Conservation (phyloP, 2,329 filamentous ascomycete species). For the Ustulina deusta region DNA sequence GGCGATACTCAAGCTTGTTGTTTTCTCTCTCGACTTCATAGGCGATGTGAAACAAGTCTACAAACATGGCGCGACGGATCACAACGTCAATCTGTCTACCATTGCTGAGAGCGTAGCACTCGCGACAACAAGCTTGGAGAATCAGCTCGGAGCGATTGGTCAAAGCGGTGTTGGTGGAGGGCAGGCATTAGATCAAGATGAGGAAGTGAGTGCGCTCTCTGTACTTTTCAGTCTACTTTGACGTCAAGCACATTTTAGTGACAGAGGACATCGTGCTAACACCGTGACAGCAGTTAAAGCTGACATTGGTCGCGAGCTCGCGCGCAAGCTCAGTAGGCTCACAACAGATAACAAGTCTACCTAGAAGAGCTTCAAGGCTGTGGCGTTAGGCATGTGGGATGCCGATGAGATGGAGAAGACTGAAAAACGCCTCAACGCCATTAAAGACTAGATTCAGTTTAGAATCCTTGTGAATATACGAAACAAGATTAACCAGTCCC, state of each 20-base stretch:
- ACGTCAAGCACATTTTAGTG: background rate
- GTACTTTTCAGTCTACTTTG: background rate
- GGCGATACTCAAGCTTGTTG: conserved; percentile 40
- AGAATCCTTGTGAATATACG: conserved; percentile 38
- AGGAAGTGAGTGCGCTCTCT: conserved; percentile 31
- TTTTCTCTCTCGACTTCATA: conserved; percentile 42
- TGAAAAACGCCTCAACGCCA: conserved; percentile 37
- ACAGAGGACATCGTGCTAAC: background rate
- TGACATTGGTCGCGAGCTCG: conserved; percentile 40
- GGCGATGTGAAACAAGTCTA: conserved; percentile 44
- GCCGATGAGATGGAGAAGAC: conserved; percentile 38
- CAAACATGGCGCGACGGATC: conserved; percentile 38
- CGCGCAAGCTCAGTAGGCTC: conserved; percentile 26
- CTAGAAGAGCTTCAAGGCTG: conserved; percentile 39
- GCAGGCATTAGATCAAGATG: conserved; percentile 12
- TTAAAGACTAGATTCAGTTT: conserved; percentile 41
- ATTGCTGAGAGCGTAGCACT: conserved; percentile 37
- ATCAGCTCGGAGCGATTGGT: conserved; percentile 29
- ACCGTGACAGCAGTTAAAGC: conserved; percentile 36
- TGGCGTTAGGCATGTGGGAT: conserved; percentile 37
- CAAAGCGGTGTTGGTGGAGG: background rate
- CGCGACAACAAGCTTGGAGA: conserved; percentile 36
- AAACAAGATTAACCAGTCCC: conserved; percentile 21
- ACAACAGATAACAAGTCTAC: conserved; percentile 36
- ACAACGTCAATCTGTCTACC: conserved; percentile 36